These are phyloP conservation scores for Malassezia japonica DNA, from an alignment of 1,284 basidiomycete species.

Conservation along the genomic window DNA sequence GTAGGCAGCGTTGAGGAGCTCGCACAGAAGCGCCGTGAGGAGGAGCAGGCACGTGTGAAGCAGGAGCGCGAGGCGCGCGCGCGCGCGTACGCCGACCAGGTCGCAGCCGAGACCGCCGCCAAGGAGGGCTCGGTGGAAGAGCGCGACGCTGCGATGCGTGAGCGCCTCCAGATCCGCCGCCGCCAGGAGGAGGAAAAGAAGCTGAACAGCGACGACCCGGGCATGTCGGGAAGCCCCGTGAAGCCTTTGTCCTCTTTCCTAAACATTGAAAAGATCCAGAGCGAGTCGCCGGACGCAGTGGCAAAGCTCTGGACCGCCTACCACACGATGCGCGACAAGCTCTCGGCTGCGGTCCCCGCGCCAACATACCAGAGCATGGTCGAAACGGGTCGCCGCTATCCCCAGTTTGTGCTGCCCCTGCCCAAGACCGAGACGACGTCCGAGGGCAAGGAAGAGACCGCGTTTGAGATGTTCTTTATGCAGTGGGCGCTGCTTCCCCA, in stretches of 20 bases:
- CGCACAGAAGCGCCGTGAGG: conserved; percentile 19
- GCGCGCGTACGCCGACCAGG: not conserved
- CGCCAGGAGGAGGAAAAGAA: not conserved
- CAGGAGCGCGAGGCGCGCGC: conserved; percentile 20
- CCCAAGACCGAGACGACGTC: conserved; percentile 25
- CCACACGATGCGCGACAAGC: conserved; percentile 43
- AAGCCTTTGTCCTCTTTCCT: conserved; percentile 26
- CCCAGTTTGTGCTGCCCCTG: conserved; percentile 44
- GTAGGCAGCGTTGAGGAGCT: conserved; percentile 28
- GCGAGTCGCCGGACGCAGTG: conserved; percentile 26
- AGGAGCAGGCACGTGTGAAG: conserved; percentile 23
- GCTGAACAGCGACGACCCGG: conserved; percentile 16
- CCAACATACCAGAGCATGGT: conserved; percentile 32
- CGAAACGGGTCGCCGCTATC: conserved; percentile 26
- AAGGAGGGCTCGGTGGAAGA: conserved; percentile 11
- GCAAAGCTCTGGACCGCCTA: conserved; percentile 44
- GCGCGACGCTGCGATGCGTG: conserved; percentile 13
- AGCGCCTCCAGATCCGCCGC: not conserved
- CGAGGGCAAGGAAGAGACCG: conserved; percentile 17
- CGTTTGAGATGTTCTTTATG: conserved; percentile 43
- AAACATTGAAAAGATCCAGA: conserved; percentile 31
- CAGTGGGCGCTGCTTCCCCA: conserved; percentile 38
- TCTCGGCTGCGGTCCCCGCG: conserved; percentile 40
- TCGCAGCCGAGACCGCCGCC: conserved; percentile 1
- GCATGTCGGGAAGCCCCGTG: conserved; percentile 17